Base-by-base conservation (phyloP, 495 filamentous ascomycete species). In the Aspergillus saccharolyticus region DNA sequence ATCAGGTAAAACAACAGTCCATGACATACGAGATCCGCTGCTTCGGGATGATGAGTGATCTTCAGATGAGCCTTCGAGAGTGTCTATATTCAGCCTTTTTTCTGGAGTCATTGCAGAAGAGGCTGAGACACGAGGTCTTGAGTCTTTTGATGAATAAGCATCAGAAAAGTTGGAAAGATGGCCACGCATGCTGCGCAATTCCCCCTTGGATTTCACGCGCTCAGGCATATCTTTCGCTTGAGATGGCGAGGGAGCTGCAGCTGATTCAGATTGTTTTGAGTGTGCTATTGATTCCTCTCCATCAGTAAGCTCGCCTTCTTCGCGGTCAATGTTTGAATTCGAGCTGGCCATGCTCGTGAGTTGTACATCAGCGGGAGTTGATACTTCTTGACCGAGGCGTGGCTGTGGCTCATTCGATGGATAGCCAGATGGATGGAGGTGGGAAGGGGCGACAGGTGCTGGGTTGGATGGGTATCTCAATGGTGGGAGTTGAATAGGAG, bases 221-320 rank as follows among this genome's bases (percentile, higher is more conserved):
- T 46, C 42, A 5, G 22, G 44, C 25, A 45, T 14, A 22, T 47
- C 18, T 14, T 22, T 19, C 17, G 7, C n/a, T n/a, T 54, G 24
- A 15, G 19, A 9, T 5, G 17, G 17, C 39, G 15, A 12, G 8
- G 7, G 47, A 15, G 18, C 45, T 16, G 53, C 17, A 5, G 17
- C 54, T 33, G 48, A 8, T 18, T 20, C 28, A n/a, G 22, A 14
- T 48, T 28, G 33, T 2, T 24, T 56, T 39, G 65, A 52, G 44
- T 63, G 61, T 19, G 74, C 72, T 49, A 30, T 0, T 17, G 79
- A 76, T 43, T 74, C 79, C 60, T 85, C 85, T 0, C 76, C 78
- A 57, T 91, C 88, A 60, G 85, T 89, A 17, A 91, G 63, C 64
- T 92, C 89, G 1, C 87, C 88, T 63, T 92, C 89, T 58, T 94